Evolutionary conservation across 345 rosid genomes (phyloP).

Genomic region (Cardamine chenopodiifolia): DNA sequence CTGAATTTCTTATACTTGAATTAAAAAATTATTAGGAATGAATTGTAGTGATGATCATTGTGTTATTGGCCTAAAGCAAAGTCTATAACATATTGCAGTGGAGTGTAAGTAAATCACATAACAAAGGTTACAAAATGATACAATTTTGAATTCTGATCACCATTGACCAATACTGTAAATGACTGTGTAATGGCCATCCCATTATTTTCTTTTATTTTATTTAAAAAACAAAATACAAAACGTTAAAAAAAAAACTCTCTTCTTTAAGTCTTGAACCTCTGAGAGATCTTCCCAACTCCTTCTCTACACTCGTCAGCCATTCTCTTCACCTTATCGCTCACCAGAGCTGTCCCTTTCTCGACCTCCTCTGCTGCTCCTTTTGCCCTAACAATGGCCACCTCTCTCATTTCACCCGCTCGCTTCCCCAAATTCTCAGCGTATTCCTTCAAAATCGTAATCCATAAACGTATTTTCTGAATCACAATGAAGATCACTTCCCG

Average conservation of each 20-base stretch:
- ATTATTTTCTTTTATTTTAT: constrained; percentile 34
- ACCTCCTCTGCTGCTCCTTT: constrained; percentile 58
- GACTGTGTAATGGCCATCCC: constrained; percentile 36
- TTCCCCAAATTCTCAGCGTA: constrained; percentile 43
- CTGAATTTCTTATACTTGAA: too few species aligned
- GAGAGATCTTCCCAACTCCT: constrained; percentile 45
- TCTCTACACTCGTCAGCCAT: constrained; percentile 46
- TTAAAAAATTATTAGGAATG: too few species aligned
- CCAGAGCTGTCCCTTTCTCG: constrained; percentile 57
- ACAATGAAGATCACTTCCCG: constrained; percentile 55
- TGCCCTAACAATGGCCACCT: constrained; percentile 29
- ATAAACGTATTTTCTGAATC: constrained; percentile 50
- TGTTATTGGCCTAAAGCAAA: neutral
- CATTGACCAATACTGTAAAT: constrained; percentile 34
- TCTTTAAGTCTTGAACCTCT: constrained; percentile 41
- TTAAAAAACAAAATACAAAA: constrained; percentile 4
- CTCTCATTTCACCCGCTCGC: constrained; percentile 47
- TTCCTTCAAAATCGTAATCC: constrained; percentile 55
- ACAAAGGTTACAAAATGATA: constrained; percentile 39
- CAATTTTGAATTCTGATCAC: constrained; percentile 22
- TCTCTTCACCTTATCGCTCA: constrained; percentile 52
- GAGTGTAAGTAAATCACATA: constrained; percentile 16
- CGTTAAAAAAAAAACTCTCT: neutral
- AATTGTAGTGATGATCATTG: neutral
- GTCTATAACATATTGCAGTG: neutral